A percentile compares a stretch with the other conserved stretches of the same genome.
These are phyloP conservation scores for Fusarium verticillioides DNA, from an alignment of 2,329 filamentous ascomycete species.

Conservation along the genomic window DNA sequence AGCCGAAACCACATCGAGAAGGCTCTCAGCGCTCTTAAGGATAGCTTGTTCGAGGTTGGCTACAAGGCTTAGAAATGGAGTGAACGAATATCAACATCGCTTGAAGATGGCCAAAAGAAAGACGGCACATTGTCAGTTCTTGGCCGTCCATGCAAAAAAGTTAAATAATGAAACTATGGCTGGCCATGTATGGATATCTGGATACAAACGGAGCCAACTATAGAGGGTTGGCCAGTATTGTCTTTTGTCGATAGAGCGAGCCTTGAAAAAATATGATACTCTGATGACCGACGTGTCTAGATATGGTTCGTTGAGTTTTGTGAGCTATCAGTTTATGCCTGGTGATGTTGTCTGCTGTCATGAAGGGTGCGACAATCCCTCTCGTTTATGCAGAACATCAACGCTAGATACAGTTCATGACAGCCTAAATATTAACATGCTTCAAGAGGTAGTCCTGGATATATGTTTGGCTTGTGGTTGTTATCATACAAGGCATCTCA, in stretches of 20 bases:
- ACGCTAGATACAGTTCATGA: not conserved
- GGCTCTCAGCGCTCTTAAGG: conserved; percentile 81
- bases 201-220: conserved; percentile 22
- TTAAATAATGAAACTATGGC: conserved; percentile 27
- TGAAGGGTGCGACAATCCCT: not conserved
- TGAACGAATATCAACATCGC: not conserved
- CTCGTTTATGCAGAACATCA: not conserved
- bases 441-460: not conserved
- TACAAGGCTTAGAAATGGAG: conserved; percentile 55
- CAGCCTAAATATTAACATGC: not conserved
- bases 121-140: not conserved
- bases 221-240: conserved; percentile 16
- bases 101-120: not conserved
- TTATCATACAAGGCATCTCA: not conserved
- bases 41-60: conserved; percentile 79
- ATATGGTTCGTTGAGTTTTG: conserved; percentile 3
- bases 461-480: not conserved
- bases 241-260: conserved; percentile 26
- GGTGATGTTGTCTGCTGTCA: not conserved
- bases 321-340: conserved; percentile 6
- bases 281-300: conserved; percentile 4
- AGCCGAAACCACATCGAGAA: conserved; percentile 84
- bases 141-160: not conserved
- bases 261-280: conserved; percentile 23
- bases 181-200: conserved; percentile 21